Evolutionary conservation across 139 green algal species (phyloP).

Genomic region (Chlorella sp.): DNA sequence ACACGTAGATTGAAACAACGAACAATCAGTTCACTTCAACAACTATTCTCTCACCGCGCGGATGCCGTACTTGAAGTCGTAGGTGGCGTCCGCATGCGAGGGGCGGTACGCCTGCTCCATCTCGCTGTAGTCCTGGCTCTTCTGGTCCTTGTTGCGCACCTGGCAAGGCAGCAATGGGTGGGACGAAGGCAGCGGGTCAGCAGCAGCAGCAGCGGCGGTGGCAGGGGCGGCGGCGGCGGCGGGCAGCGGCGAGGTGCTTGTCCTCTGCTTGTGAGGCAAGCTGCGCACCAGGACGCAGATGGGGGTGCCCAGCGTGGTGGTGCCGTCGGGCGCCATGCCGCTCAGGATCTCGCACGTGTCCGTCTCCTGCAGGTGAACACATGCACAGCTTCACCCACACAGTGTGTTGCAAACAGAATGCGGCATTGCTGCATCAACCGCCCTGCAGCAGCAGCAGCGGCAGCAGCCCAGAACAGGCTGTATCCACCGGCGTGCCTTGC

Average conservation of each 20-base stretch:
- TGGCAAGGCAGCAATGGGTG: background rate
- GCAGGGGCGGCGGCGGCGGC: too few relatives aligned
- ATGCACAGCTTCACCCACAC: too few relatives aligned
- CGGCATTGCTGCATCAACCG: too few relatives aligned
- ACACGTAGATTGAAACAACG: too few relatives aligned
- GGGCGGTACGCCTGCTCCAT: slow-evolving; percentile 93
- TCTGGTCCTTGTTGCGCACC: slow-evolving; percentile 94
- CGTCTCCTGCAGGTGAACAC: slow-evolving; percentile 81
- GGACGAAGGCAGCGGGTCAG: background rate
- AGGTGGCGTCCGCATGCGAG: slow-evolving; percentile 95
- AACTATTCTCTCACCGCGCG: slow-evolving; percentile 57
- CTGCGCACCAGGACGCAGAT: slow-evolving; percentile 93
- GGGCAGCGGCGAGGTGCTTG: background rate
- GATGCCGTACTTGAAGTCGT: slow-evolving; percentile 99
- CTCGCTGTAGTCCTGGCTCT: slow-evolving; percentile 84
- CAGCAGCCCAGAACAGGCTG: too few relatives aligned
- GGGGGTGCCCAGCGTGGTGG: slow-evolving; percentile 90
- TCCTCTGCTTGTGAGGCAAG: too few relatives aligned
- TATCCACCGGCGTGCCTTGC: slow-evolving; percentile 71
- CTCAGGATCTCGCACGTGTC: slow-evolving; percentile 94
- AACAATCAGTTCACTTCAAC: too few relatives aligned
- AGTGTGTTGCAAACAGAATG: too few relatives aligned
- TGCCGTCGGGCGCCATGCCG: slow-evolving; percentile 76
- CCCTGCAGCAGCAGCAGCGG: too few relatives aligned
- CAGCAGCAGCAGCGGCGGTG: background rate